Conservation (phyloP, 495 filamentous ascomycete genomes). For the Oidiodendron maius region DNA sequence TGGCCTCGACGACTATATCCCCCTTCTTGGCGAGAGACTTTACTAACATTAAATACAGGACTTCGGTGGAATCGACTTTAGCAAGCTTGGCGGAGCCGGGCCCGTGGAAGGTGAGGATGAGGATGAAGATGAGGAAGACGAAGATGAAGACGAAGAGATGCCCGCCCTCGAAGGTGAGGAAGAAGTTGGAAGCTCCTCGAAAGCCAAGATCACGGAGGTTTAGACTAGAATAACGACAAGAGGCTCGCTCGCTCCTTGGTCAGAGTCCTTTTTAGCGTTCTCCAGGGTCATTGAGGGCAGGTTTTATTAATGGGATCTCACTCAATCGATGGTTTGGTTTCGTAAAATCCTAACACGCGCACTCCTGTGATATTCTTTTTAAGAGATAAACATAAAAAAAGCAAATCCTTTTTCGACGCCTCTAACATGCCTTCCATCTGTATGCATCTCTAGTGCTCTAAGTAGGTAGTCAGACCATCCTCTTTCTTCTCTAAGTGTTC, state of each 20-base stretch:
- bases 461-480: too few species aligned
- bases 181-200: conserved; percentile 12
- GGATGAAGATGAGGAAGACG: conserved; percentile 55
- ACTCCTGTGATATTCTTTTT: conserved; percentile 1
- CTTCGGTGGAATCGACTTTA: conserved; percentile 79
- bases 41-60: conserved; percentile 24
- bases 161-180: conserved; percentile 25
- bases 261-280: conserved; percentile 9
- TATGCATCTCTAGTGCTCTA: too few species aligned
- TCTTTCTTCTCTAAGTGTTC: too few species aligned
- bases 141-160: conserved; percentile 40
- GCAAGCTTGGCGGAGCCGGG: conserved; percentile 70
- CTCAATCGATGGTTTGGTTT: conserved; percentile 5
- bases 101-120: conserved; percentile 43
- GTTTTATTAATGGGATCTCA: conserved; percentile 10
- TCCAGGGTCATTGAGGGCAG: conserved; percentile 2
- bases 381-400: background rate
- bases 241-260: conserved; percentile 2
- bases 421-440: too few species aligned
- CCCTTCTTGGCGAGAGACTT: background rate
- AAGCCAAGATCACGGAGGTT: conserved; percentile 23
- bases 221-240: conserved; percentile 12
- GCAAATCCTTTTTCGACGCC: background rate
- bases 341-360: background rate
- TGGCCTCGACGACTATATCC: background rate